Conservation (phyloP, 768 basidiomycete genomes). For the Agrocybe praecox region DNA sequence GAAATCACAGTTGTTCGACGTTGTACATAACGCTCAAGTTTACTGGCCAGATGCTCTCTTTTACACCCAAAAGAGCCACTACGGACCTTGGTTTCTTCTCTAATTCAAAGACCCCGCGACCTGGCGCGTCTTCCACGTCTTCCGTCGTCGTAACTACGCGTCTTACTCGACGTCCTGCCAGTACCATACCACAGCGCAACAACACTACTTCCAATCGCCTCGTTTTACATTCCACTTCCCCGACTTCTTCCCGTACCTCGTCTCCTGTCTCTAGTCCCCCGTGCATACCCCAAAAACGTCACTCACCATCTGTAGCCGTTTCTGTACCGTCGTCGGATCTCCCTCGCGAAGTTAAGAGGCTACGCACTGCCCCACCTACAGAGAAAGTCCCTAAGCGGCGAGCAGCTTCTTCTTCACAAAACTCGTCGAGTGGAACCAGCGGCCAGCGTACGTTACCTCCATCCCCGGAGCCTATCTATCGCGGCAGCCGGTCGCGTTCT, state of each 20-base stretch:
- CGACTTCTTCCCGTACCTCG: slow-evolving; percentile 16
- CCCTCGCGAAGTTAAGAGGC: slow-evolving; percentile 42
- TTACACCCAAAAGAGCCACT: slow-evolving; percentile 15
- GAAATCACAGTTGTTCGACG: too few species aligned
- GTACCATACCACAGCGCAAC: slow-evolving; percentile 15
- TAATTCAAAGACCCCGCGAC: slow-evolving; percentile 25
- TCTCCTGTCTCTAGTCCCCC: slow-evolving; percentile 19
- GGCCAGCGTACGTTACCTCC: slow-evolving; percentile 40
- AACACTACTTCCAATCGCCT: slow-evolving; percentile 12
- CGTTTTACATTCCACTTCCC: slow-evolving; percentile 15
- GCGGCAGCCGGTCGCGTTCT: slow-evolving; percentile 65
- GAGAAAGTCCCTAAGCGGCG: slow-evolving; percentile 35
- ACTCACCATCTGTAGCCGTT: slow-evolving; percentile 24
- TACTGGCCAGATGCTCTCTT: slow-evolving; percentile 19
- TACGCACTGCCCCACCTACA: slow-evolving; percentile 27
- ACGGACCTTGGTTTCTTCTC: slow-evolving; percentile 33
- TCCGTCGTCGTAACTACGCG: slow-evolving; percentile 34
- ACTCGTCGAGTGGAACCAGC: slow-evolving; percentile 45
- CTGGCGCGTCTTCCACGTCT: slow-evolving; percentile 30
- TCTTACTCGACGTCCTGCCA: slow-evolving; percentile 25
- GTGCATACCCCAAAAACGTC: slow-evolving; percentile 37
- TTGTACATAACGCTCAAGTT: not conserved
- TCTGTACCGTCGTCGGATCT: slow-evolving; percentile 20
- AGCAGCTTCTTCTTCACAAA: slow-evolving; percentile 32
- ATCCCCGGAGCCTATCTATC: slow-evolving; percentile 59